Evolutionary conservation across 345 rosid genomes (phyloP).

Genomic region (Ceriops zippeliana): DNA sequence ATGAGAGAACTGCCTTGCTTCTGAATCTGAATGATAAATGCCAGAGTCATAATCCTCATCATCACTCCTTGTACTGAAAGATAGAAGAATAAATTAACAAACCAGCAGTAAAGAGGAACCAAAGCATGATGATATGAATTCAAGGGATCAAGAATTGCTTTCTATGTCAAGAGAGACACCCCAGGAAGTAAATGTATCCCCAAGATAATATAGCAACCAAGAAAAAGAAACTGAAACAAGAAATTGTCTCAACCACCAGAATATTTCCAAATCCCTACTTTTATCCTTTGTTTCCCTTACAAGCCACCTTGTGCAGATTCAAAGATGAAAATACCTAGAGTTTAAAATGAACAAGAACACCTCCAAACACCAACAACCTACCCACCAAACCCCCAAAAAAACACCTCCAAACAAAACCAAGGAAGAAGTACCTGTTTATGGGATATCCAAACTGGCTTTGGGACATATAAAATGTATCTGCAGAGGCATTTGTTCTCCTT

Average conservation of each 20-base stretch:
- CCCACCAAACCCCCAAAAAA: no score
- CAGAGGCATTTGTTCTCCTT: constrained; percentile 34
- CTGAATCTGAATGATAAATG: constrained; percentile 50
- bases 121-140: constrained; percentile 4
- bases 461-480: constrained; percentile 39
- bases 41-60: constrained; percentile 59
- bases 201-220: no score
- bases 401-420: background rate
- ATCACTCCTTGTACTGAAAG: constrained; percentile 48
- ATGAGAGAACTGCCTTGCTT: constrained; percentile 43
- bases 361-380: background rate
- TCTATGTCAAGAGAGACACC: no score
- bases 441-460: constrained; percentile 49
- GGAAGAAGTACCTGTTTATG: constrained; percentile 48
- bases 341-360: background rate
- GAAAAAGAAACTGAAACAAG: no score
- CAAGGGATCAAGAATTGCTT: constrained; percentile 1
- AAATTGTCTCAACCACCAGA: background rate
- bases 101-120: constrained; percentile 9
- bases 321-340: background rate
- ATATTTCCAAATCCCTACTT: background rate
- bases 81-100: constrained; percentile 17
- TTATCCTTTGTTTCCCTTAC: background rate
- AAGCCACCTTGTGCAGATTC: background rate
- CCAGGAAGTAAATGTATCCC: no score